These are phyloP conservation scores for Linum lewisii DNA, from an alignment of 345 rosid genomes.

Conservation along the genomic window DNA sequence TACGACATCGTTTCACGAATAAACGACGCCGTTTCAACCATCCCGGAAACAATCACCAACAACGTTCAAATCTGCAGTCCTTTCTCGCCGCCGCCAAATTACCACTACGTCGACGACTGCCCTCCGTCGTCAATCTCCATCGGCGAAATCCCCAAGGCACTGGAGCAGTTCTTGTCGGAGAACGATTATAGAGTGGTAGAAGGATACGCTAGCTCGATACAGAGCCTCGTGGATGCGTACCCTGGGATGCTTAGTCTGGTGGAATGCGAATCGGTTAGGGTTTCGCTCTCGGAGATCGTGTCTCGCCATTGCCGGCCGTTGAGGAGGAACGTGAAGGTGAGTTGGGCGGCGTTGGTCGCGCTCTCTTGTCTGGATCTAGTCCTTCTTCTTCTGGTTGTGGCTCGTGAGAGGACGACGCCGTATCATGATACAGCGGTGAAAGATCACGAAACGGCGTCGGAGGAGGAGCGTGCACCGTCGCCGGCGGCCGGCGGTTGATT, in stretches of 20 bases:
- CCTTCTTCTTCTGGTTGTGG: conserved; percentile 34
- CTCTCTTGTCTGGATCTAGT: conserved; percentile 37
- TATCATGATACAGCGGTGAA: too few species aligned
- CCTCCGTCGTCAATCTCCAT: conserved; percentile 37
- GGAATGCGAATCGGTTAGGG: conserved; percentile 44
- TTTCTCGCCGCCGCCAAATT: conserved; percentile 51
- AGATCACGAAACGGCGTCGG: too few species aligned
- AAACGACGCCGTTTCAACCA: background rate
- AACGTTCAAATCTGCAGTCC: conserved; percentile 50
- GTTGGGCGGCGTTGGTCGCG: conserved; percentile 39
- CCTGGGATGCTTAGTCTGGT: conserved; percentile 48
- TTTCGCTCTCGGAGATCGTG: conserved; percentile 45
- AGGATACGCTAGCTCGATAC: conserved; percentile 43
- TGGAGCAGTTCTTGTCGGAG: conserved; percentile 30
- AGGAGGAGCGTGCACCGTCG: too few species aligned
- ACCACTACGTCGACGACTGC: conserved; percentile 36
- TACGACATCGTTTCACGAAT: conserved; percentile 44
- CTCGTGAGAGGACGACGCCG: background rate
- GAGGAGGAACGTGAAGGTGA: conserved; percentile 33
- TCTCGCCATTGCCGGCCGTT: conserved; percentile 40
- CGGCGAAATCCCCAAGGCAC: conserved; percentile 49
- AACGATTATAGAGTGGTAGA: conserved; percentile 24
- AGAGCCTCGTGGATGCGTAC: conserved; percentile 38
- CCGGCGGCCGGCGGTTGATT: too few species aligned
- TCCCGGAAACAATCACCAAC: background rate